phyloP scores from a whole-genome alignment of 441 rosid genomes.

The Hura crepitans region DNA sequence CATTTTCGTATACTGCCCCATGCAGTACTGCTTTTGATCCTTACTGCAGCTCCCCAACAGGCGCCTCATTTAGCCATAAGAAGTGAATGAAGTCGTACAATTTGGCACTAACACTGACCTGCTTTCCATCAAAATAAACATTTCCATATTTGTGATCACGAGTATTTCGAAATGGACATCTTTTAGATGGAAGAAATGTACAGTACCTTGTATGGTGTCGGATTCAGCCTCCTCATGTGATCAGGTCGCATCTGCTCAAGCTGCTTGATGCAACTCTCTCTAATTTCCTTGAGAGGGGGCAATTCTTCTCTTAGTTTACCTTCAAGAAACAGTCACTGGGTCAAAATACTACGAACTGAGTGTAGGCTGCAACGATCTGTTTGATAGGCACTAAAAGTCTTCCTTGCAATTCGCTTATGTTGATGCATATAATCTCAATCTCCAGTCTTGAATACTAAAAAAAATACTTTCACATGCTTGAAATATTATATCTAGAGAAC shows the following conservation, averaged over 20 bases:
- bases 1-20: conserved; percentile 19
- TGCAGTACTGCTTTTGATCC: background rate
- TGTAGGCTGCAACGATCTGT: background rate
- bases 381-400: background rate
- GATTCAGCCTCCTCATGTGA: conserved; percentile 94
- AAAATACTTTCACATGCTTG: background rate
- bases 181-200: background rate
- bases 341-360: background rate
- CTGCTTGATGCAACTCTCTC: conserved; percentile 73
- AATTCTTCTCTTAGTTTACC: conserved; percentile 58
- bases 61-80: conserved; percentile 98
- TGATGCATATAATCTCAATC: background rate
- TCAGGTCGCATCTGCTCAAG: conserved; percentile 91
- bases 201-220: conserved; percentile 90
- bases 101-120: conserved; percentile 93
- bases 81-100: conserved; percentile 94
- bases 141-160: background rate
- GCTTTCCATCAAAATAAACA: conserved; percentile 10
- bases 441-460: background rate
- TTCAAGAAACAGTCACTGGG: conserved; percentile 23
- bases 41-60: conserved; percentile 88
- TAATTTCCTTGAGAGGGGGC: conserved; percentile 56
- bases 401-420: background rate
- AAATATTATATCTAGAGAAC: background rate
- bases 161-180: background rate